A percentile compares a stretch with the other conserved stretches of the same genome.
phyloP scores from a whole-genome alignment of 257 asterid genomes.

The Misopates orontium region DNA sequence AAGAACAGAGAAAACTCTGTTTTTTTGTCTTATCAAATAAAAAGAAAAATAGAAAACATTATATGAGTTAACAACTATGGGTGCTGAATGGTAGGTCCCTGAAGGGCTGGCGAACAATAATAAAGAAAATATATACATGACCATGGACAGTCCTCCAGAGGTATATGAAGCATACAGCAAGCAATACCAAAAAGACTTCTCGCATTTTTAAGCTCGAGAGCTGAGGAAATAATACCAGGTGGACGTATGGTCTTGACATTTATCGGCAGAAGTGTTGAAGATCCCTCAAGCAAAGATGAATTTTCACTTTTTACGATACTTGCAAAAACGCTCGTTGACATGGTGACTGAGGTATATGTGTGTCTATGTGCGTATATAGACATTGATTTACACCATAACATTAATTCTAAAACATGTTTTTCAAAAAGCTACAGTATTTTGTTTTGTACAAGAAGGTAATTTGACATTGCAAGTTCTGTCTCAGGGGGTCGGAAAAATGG shows the following conservation, averaged over 20 bases:
- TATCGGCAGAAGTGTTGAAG: conserved; percentile 20
- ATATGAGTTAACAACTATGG: too few species aligned
- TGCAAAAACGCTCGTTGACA: conserved; percentile 28
- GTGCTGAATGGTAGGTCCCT: conserved; percentile 29
- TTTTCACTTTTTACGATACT: not conserved
- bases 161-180: conserved; percentile 33
- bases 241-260: conserved; percentile 15
- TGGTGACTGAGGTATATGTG: conserved; percentile 27
- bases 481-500: conserved; percentile 30
- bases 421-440: too few species aligned
- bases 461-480: too few species aligned
- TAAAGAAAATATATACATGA: conserved; percentile 23
- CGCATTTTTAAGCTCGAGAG: conserved; percentile 1
- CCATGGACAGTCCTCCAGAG: conserved; percentile 26
- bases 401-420: not conserved
- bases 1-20: too few species aligned
- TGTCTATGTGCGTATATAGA: not conserved
- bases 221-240: conserved; percentile 3
- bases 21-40: too few species aligned
- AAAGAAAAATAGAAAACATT: too few species aligned
- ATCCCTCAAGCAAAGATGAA: conserved; percentile 25
- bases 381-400: too few species aligned
- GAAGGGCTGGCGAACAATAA: conserved; percentile 29
- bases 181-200: conserved; percentile 2
- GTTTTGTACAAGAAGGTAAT: too few species aligned